Conservation (phyloP, 139 green algal species). For the Astrephomene gubernaculifera region DNA sequence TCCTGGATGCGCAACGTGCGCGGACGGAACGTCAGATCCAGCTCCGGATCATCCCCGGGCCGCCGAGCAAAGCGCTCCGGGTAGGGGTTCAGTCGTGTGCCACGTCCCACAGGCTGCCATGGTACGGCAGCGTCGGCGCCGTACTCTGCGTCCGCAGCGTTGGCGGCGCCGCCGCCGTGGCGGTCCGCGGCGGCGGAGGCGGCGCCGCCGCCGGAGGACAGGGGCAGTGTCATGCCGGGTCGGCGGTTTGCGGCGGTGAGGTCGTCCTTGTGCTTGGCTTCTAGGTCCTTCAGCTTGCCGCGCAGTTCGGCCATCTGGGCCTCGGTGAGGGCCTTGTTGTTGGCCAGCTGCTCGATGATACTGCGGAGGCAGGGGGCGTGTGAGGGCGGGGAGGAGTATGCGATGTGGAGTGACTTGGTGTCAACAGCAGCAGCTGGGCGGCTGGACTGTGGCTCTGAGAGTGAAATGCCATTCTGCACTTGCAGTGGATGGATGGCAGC, state of each 20-base stretch:
- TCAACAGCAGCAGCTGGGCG: too few species aligned
- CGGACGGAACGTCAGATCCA: conserved; percentile 56
- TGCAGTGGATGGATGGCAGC: too few species aligned
- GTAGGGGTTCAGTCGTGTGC: background rate
- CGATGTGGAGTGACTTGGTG: too few species aligned
- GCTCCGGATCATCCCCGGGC: conserved; percentile 34
- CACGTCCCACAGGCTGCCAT: conserved; percentile 27
- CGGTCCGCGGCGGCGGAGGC: background rate
- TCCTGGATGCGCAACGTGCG: background rate
- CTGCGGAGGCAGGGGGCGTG: conserved; percentile 13
- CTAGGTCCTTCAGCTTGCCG: conserved; percentile 41
- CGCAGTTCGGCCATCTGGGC: conserved; percentile 44
- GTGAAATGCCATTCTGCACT: too few species aligned
- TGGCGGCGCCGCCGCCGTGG: background rate
- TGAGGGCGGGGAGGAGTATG: background rate
- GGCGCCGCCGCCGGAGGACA: background rate
- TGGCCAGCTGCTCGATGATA: conserved; percentile 55
- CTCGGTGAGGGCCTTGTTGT: conserved; percentile 52
- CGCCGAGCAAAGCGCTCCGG: conserved; percentile 46
- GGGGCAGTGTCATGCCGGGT: conserved; percentile 15
- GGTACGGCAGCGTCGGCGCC: conserved; percentile 23
- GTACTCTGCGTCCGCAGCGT: conserved; percentile 17
- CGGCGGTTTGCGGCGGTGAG: background rate
- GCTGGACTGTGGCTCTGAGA: too few species aligned
- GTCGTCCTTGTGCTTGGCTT: conserved; percentile 38